Evolutionary conservation across 768 basidiomycete species (phyloP).

Genomic region (Tricholoma hemisulphureum): DNA sequence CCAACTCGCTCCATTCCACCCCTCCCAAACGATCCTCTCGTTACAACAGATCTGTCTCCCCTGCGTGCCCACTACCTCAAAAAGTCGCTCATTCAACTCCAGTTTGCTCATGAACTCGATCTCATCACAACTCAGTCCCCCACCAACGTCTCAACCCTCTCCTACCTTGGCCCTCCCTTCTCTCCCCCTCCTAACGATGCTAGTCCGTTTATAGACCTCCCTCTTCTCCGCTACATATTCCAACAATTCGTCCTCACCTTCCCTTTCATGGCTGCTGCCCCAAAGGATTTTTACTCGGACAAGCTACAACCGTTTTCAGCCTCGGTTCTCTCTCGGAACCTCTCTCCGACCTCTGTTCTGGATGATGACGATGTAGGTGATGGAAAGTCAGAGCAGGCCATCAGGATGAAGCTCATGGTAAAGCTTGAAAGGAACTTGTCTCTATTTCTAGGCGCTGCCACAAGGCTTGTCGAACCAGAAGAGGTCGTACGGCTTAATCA

Average conservation of each 20-base stretch:
- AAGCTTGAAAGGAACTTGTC: slow-evolving; percentile 85
- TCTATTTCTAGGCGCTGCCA: slow-evolving; percentile 77
- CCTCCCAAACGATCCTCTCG: slow-evolving; percentile 7
- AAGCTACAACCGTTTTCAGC: slow-evolving; percentile 95
- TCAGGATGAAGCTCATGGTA: slow-evolving; percentile 64
- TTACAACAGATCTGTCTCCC: slow-evolving; percentile 63
- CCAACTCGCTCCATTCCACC: slow-evolving; percentile 18
- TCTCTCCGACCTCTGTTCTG: slow-evolving; percentile 59
- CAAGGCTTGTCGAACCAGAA: slow-evolving; percentile 81
- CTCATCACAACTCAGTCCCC: slow-evolving; percentile 51
- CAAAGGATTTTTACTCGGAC: slow-evolving; percentile 86
- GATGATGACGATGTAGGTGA: slow-evolving; percentile 51
- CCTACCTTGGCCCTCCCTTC: slow-evolving; percentile 89
- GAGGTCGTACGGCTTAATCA: slow-evolving; percentile 90
- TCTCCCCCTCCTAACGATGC: slow-evolving; percentile 61
- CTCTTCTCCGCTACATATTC: slow-evolving; percentile 87
- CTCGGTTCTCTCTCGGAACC: slow-evolving; percentile 76
- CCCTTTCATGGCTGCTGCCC: slow-evolving; percentile 89
- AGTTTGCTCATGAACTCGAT: slow-evolving; percentile 79
- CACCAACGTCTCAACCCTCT: slow-evolving; percentile 63
- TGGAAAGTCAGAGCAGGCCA: slow-evolving; percentile 46
- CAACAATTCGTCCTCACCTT: slow-evolving; percentile 92
- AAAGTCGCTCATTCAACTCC: slow-evolving; percentile 87
- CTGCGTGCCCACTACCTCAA: slow-evolving; percentile 97
- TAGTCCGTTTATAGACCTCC: slow-evolving; percentile 61